A percentile compares a stretch with the other conserved stretches of the same genome.
Conservation (phyloP, 257 asterid genomes). For the Scutellaria galericulata region DNA sequence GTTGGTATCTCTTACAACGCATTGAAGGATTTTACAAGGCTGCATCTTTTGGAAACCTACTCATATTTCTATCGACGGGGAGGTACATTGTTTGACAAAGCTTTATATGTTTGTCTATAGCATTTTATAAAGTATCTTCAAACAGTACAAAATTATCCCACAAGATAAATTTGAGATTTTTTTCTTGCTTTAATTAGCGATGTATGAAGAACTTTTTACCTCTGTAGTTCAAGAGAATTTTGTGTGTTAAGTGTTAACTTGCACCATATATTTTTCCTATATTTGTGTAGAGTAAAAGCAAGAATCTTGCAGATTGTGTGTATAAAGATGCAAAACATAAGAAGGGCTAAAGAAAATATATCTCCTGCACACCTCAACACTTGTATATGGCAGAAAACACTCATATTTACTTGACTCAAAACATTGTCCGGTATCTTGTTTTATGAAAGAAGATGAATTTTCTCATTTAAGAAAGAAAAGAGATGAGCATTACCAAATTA, state of each 20-base stretch:
- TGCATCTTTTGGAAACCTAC: constrained; percentile 91
- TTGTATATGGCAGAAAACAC: constrained; percentile 13
- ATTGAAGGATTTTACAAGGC: constrained; percentile 90
- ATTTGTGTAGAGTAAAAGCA: background rate
- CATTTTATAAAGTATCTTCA: background rate
- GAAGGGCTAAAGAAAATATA: background rate
- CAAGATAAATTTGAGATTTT: background rate
- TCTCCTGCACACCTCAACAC: background rate
- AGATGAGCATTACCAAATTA: background rate
- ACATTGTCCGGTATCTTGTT: background rate
- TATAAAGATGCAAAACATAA: constrained; percentile 14
- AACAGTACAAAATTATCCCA: constrained; percentile 8
- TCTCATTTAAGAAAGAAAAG: constrained; percentile 3
- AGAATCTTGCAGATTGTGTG: constrained; percentile 3
- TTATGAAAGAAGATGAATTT: background rate
- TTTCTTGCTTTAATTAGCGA: background rate
- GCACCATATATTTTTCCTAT: background rate
- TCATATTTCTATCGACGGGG: constrained; percentile 87
- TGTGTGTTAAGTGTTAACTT: constrained; percentile 17
- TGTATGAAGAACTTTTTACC: constrained; percentile 19
- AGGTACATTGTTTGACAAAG: constrained; percentile 51
- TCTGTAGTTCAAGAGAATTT: constrained; percentile 15
- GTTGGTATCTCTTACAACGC: constrained; percentile 80
- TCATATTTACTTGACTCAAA: background rate
- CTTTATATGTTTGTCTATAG: background rate